Evolutionary conservation across 179 eudicot genomes (phyloP).

Genomic region (Kewa caespitosa): DNA sequence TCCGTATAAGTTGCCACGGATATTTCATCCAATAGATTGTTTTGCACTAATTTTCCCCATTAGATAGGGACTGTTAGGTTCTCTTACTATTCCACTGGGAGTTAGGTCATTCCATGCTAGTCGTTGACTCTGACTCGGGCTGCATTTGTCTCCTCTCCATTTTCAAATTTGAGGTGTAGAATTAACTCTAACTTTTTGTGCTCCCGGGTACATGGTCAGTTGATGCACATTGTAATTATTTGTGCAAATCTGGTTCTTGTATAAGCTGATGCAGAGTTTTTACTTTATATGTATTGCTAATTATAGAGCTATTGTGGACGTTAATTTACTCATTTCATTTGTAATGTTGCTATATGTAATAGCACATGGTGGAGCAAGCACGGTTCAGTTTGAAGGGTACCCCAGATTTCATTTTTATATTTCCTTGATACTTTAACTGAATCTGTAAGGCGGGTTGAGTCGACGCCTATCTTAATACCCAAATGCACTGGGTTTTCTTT

Average conservation of each 20-base stretch:
- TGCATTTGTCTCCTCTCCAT: conserved; percentile 14
- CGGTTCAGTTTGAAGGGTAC: background rate
- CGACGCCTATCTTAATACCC: background rate
- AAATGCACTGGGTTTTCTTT: background rate
- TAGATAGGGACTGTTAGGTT: conserved; percentile 28
- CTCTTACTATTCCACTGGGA: conserved; percentile 12
- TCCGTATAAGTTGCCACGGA: conserved; percentile 30
- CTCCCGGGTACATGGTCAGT: conserved; percentile 13
- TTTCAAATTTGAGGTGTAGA: conserved; percentile 1
- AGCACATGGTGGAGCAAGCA: conserved; percentile 12
- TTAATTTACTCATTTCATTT: background rate
- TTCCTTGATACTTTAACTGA: background rate
- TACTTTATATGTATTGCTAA: conserved; percentile 16
- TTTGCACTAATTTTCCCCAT: conserved; percentile 37
- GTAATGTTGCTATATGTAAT: conserved; percentile 4
- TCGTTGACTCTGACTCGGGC: conserved; percentile 23
- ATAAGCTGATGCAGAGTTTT: conserved; percentile 1
- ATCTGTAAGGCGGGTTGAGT: background rate
- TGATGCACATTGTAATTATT: conserved; percentile 22
- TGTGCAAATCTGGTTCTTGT: conserved; percentile 22
- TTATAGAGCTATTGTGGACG: conserved; percentile 18
- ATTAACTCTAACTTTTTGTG: conserved; percentile 18
- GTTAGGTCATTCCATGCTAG: conserved; percentile 20
- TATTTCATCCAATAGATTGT: conserved; percentile 15
- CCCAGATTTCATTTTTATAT: background rate